Conservation (phyloP, 164 flowering plant species). For the Taxillus chinensis region DNA sequence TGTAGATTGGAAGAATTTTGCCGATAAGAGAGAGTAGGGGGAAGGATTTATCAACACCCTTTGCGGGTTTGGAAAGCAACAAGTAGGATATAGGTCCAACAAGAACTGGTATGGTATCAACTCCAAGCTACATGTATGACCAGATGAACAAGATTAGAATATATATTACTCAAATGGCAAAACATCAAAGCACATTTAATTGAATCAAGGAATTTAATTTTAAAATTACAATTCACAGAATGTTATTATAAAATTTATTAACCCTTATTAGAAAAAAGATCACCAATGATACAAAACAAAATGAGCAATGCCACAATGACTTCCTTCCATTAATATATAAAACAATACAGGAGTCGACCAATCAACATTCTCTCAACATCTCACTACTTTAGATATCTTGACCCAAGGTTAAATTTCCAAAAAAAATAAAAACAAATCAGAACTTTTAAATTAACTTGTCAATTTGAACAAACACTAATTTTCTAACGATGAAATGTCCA, state of each 20-base stretch:
- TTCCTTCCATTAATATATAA: too few relatives aligned
- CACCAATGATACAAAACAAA: not conserved
- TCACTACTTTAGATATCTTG: too few relatives aligned
- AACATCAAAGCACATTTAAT: not conserved
- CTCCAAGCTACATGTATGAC: slow-evolving; percentile 44
- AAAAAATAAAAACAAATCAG: not conserved
- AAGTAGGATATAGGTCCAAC: slow-evolving; percentile 72
- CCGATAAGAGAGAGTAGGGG: slow-evolving; percentile 48
- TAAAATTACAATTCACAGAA: not conserved
- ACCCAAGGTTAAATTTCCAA: too few relatives aligned
- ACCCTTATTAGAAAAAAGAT: not conserved
- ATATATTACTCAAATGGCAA: not conserved
- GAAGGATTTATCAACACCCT: slow-evolving; percentile 66
- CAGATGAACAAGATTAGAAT: not conserved
- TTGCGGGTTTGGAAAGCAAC: slow-evolving; percentile 65
- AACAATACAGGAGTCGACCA: too few relatives aligned
- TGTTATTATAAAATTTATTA: not conserved
- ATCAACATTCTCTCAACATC: too few relatives aligned
- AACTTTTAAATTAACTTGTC: not conserved
- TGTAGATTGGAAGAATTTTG: slow-evolving; percentile 58
- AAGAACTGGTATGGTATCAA: slow-evolving; percentile 59
- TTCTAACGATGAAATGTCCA: not conserved
- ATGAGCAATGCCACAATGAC: not conserved
- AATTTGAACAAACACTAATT: not conserved
- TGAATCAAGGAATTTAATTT: not conserved